A percentile compares a stretch with the other conserved stretches of the same genome.
These are phyloP conservation scores for Penicillium sp. DNA, from an alignment of 2,329 filamentous ascomycete species.

Conservation along the genomic window DNA sequence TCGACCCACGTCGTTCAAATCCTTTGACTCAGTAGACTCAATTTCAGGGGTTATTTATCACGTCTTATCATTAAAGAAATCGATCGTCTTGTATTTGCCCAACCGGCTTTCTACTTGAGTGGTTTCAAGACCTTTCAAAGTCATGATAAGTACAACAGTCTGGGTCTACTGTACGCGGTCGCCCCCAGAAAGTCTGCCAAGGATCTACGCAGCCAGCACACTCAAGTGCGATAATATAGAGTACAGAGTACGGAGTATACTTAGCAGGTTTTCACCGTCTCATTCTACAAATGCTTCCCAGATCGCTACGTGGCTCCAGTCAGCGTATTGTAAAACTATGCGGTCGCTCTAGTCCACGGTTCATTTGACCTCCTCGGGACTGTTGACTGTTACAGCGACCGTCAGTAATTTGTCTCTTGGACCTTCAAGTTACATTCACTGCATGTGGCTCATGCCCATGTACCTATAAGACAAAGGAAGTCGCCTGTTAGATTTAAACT, in stretches of 20 bases:
- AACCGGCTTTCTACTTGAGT: not conserved
- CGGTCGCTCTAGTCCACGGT: not conserved
- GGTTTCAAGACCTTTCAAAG: not conserved
- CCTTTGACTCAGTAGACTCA: not conserved
- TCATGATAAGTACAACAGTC: not conserved
- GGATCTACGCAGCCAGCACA: not conserved
- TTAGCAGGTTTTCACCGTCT: not conserved
- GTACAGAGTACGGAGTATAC: too few species aligned
- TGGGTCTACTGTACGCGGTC: not conserved
- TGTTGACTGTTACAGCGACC: not conserved
- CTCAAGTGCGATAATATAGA: not conserved
- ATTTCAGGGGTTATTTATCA: not conserved
- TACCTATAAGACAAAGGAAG: not conserved
- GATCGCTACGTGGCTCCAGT: not conserved
- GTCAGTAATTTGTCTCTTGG: not conserved
- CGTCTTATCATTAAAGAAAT: not conserved
- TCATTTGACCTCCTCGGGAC: not conserved
- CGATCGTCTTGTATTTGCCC: not conserved
- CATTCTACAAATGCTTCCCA: not conserved
- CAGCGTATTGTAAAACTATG: not conserved
- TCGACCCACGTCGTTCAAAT: not conserved
- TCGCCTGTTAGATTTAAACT: not conserved
- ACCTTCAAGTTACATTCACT: not conserved
- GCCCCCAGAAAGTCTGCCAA: not conserved
- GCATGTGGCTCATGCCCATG: not conserved